Evolutionary conservation across 139 green algal genomes (phyloP), one percentile per base, ranked within the genome.

Genomic region (Marvania coccoides): DNA sequence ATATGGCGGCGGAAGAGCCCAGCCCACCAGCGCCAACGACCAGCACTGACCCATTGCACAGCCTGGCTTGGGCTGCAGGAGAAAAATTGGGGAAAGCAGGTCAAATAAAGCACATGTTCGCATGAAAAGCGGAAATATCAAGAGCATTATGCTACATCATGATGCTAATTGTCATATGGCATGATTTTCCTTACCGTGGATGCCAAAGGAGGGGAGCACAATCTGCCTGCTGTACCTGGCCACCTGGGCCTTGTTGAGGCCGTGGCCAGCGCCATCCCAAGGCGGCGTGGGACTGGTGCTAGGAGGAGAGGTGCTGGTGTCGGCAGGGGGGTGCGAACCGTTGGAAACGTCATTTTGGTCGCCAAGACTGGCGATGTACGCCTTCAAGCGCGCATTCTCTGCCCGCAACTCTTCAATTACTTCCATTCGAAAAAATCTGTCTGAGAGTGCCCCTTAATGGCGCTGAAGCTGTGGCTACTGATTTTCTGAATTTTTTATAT

Each of bases 11-110:
- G 5, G 91, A 85, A 0, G 79, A 93, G n/a, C 91, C 91, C 35
- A 97, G 78, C 15, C 91, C 91, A 5, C 91, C 91, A 12, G 89
- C 92, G 9, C 91, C 91, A 28, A 97, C 73, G 6, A 97, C 78
- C 1, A 96, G 80, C 10, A 93, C 87, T 0, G 72, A 83, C 31
- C 71, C 71, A 0, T 61, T 40, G 63, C 78, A 86, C 9, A 97
- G 65, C 7, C 67, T 58, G 29, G 70, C 70, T 69, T 96, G 89
- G 0, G 76, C 89, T 81, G 75, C 74, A 80, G 2, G 5, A 19
- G 38, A 15, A 40, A 13, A 28, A 37, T 40, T 33, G 29, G 30
- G 1, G 12, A 5, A 55, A 10, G 12, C 40, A 47, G 23, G 15
- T 7, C 7, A 14, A 67, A 66, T n/a, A 28, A 8, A 33, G 28